Conservation (phyloP, 306 rosid genomes). For the Cotoneaster glaucophyllus region DNA sequence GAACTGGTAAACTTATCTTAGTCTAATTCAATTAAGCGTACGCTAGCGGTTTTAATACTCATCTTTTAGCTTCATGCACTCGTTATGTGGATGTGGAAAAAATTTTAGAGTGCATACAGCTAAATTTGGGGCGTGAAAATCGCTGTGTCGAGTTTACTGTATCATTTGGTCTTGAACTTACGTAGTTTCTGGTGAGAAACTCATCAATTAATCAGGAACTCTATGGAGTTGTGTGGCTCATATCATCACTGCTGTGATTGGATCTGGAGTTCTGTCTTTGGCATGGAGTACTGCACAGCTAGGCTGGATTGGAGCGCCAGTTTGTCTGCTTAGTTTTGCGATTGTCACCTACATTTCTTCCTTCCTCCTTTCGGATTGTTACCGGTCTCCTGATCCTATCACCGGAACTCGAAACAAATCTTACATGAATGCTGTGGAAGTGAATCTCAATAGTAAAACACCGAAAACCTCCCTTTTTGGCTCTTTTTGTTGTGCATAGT, state of each 20-base stretch:
- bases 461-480: neutral
- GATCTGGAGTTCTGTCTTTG: constrained; percentile 65
- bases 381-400: constrained; percentile 46
- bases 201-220: constrained; percentile 31
- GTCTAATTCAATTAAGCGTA: neutral
- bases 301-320: constrained; percentile 70
- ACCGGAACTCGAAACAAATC: constrained; percentile 47
- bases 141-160: neutral
- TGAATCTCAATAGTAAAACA: constrained; percentile 43
- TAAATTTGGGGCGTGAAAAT: neutral
- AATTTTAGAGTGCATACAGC: neutral
- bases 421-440: constrained; percentile 52
- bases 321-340: constrained; percentile 39
- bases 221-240: constrained; percentile 51
- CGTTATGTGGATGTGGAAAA: neutral
- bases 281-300: constrained; percentile 65
- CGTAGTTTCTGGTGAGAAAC: constrained; percentile 1
- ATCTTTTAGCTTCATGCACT: neutral
- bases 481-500: neutral
- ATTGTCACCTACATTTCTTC: constrained; percentile 52
- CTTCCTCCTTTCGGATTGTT: constrained; percentile 52
- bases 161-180: constrained; percentile 8
- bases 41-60: neutral
- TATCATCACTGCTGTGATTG: constrained; percentile 71
- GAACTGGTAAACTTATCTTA: constrained; percentile 48